Evolutionary conservation across 768 basidiomycete genomes (phyloP).

Genomic region (Podaxis pistillaris): DNA sequence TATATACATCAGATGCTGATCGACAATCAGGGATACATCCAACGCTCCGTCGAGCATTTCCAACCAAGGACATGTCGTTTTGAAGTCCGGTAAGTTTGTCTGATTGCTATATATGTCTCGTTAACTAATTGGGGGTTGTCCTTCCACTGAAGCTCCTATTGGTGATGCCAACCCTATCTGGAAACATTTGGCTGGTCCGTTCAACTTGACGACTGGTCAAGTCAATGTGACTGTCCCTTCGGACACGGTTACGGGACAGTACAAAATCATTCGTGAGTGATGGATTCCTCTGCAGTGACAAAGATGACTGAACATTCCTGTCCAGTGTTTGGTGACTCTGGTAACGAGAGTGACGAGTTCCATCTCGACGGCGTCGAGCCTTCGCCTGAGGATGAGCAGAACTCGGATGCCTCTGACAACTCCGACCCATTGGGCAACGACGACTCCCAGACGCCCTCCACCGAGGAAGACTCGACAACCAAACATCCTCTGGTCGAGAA

Average conservation of each 20-base stretch:
- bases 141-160: constrained; percentile 24
- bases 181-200: constrained; percentile 19
- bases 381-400: background rate
- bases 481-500: too few relatives aligned
- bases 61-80: constrained; percentile 33
- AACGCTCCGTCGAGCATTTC: constrained; percentile 40
- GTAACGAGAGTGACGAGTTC: constrained; percentile 40
- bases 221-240: constrained; percentile 36
- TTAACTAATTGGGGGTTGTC: constrained; percentile 9
- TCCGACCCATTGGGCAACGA: background rate
- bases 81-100: constrained; percentile 28
- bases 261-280: constrained; percentile 44
- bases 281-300: background rate
- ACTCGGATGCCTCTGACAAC: background rate
- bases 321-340: constrained; percentile 50
- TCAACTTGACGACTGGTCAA: constrained; percentile 34
- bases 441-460: background rate
- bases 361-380: constrained; percentile 22
- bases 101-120: constrained; percentile 19
- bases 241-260: constrained; percentile 28
- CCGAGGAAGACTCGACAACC: background rate
- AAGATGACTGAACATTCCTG: background rate
- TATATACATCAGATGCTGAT: background rate
- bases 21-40: constrained; percentile 33
- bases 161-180: background rate